A percentile compares a stretch with the other conserved stretches of the same genome.
phyloP scores from a whole-genome alignment of 108 stramenopile species.

The Schizochytrium sp. region DNA sequence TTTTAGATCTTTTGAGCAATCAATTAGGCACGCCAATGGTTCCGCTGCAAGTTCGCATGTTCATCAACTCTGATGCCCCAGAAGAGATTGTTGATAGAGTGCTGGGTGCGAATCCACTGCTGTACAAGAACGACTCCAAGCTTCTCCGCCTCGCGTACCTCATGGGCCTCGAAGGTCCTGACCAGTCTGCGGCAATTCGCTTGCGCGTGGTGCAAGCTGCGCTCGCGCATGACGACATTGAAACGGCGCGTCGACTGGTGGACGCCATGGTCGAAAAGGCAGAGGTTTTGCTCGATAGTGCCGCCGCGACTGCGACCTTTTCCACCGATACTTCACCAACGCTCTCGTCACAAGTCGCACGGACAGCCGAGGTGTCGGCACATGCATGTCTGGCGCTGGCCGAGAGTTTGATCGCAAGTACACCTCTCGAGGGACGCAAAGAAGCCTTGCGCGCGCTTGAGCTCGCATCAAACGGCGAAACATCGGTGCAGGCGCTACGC shows the following conservation, averaged over 20 bases:
- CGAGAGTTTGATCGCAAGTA: not conserved
- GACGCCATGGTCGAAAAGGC: not conserved
- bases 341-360: not conserved
- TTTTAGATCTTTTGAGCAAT: not conserved
- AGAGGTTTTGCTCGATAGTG: not conserved
- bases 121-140: not conserved
- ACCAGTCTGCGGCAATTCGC: not conserved
- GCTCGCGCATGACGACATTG: not conserved
- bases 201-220: not conserved
- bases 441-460: not conserved
- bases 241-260: not conserved
- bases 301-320: not conserved
- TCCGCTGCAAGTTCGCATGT: conserved; percentile 8
- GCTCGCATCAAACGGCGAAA: not conserved
- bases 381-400: not conserved
- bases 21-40: not conserved
- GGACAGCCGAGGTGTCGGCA: not conserved
- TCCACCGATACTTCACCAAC: too few relatives aligned
- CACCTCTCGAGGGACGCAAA: not conserved
- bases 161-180: not conserved
- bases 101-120: not conserved
- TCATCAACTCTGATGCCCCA: not conserved
- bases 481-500: not conserved
- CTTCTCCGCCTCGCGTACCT: not conserved
- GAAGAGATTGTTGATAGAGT: not conserved